Base-by-base conservation (phyloP, 1,284 basidiomycete species). In the Trametes hirsuta region DNA sequence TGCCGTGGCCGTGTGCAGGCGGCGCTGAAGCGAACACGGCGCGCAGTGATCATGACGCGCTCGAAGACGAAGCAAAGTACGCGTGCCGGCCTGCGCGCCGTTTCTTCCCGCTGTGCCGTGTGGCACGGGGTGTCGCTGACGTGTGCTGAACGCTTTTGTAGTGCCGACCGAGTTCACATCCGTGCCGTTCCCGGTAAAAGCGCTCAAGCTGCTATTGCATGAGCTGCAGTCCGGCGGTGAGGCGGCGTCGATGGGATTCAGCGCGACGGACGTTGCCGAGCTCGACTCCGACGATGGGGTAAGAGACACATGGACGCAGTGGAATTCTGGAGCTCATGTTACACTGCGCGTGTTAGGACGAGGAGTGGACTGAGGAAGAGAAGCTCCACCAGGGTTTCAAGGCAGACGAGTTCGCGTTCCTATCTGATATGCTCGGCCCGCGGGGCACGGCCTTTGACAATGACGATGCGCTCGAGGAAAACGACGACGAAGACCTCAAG, bases 1-100 rank as follows among this genome's bases (percentile, higher is more conserved):
- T 53, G 65, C 39, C 62, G 54, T 61, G 65, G 61, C 51, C 62
- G 58, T 55, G 48, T 3, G 46, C 36, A 12, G 21, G 40, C 34
- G 55, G 42, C 36, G 51, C 61, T 63, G 45, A 64, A 53, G 55
- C 40, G 52, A 40, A 55, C 52, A 30, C 30, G 30, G 64, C 53
- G 53, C 63, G 59, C 70, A 95, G 93, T 93, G 68, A 98, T 98
- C 74, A 94, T 97, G 87, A 98, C 97, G 42, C 88, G 97, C 61
- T 97, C 96, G 44, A 84, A 87, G 68, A 94, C 96, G 45, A 93
- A 89, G 79, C 81, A 82, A 66, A 91, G 94, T 96, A 78, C 74
- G 88, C 74, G 42, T 42, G 62, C 57, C 66, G 42, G 52, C 37
- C 37, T 50, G 11, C 42, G 21, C 25, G 18, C 44, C 53, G 18